Percentiles rank a stretch among this genome's conserved stretches.
These are phyloP conservation scores for Garcia nutans DNA, from an alignment of 345 rosid genomes.

Conservation along the genomic window DNA sequence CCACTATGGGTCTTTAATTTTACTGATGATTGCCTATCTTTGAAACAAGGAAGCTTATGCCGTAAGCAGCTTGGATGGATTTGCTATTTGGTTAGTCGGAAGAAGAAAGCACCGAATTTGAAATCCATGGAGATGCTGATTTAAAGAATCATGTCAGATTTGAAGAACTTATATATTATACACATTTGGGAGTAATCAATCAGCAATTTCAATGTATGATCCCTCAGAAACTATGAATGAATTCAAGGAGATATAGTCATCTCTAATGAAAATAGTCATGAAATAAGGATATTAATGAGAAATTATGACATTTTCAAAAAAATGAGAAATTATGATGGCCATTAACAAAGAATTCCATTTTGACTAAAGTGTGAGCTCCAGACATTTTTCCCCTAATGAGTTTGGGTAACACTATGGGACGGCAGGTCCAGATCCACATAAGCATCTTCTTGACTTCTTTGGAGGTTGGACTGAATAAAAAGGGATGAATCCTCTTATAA, in stretches of 20 bases:
- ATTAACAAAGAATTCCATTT: background rate
- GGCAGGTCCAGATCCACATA: background rate
- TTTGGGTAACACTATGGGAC: background rate
- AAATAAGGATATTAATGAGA: too few species aligned
- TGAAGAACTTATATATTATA: too few species aligned
- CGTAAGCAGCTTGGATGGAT: background rate
- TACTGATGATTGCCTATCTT: background rate
- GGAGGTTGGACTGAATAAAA: background rate
- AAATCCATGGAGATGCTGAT: too few species aligned
- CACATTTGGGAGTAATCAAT: too few species aligned
- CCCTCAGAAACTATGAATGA: too few species aligned
- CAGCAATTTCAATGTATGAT: too few species aligned
- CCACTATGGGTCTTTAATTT: background rate
- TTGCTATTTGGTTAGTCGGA: background rate
- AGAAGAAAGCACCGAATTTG: background rate
- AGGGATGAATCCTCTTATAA: background rate
- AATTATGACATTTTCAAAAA: too few species aligned
- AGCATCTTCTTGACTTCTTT: background rate
- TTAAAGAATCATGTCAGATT: too few species aligned
- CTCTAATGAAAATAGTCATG: too few species aligned
- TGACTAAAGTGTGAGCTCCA: background rate
- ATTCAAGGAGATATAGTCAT: too few species aligned
- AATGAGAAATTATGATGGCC: too few species aligned
- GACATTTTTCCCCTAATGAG: background rate
- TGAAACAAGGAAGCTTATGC: too few species aligned